Evolutionary conservation across 2,329 filamentous ascomycete genomes (phyloP).

Genomic region (Cercospora sp.): DNA sequence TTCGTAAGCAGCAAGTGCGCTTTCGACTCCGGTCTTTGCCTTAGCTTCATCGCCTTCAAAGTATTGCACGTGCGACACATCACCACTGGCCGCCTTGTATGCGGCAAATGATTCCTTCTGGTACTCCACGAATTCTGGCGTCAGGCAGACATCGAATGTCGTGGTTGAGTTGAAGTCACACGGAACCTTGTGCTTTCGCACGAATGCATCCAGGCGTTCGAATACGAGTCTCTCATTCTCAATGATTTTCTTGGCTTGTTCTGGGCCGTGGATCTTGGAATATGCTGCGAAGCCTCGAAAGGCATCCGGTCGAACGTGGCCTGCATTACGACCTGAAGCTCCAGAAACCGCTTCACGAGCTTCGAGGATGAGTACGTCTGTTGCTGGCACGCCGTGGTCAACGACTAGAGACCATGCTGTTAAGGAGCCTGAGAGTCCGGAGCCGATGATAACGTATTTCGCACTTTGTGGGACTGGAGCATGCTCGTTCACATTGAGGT

Average conservation of each 20-base stretch:
- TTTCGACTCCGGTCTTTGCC: constrained; percentile 42
- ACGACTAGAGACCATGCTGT: constrained; percentile 47
- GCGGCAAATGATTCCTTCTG: constrained; percentile 45
- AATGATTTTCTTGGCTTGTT: constrained; percentile 51
- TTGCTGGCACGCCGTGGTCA: constrained; percentile 36
- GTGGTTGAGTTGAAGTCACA: constrained; percentile 52
- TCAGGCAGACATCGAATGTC: constrained; percentile 54
- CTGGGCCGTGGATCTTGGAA: constrained; percentile 44
- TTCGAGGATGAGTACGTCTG: constrained; percentile 46
- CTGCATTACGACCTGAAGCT: constrained; percentile 50
- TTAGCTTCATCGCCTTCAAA: constrained; percentile 46
- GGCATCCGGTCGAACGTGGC: constrained; percentile 50
- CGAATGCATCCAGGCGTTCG: constrained; percentile 46
- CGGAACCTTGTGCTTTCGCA: constrained; percentile 44
- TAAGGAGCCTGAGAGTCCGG: constrained; percentile 47
- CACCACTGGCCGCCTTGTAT: constrained; percentile 47
- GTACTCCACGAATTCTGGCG: constrained; percentile 49
- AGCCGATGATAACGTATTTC: constrained; percentile 47
- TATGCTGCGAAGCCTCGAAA: constrained; percentile 53
- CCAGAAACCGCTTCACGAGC: constrained; percentile 49
- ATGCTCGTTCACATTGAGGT: constrained; percentile 45
- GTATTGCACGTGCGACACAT: constrained; percentile 46
- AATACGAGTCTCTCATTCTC: constrained; percentile 48
- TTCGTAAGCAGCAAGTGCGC: constrained; percentile 51
- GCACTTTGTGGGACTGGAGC: constrained; percentile 34